Percentiles rank a stretch among this genome's conserved stretches.
Conservation (phyloP, 73 alveolate species). For the Tetrahymena malaccensis region DNA sequence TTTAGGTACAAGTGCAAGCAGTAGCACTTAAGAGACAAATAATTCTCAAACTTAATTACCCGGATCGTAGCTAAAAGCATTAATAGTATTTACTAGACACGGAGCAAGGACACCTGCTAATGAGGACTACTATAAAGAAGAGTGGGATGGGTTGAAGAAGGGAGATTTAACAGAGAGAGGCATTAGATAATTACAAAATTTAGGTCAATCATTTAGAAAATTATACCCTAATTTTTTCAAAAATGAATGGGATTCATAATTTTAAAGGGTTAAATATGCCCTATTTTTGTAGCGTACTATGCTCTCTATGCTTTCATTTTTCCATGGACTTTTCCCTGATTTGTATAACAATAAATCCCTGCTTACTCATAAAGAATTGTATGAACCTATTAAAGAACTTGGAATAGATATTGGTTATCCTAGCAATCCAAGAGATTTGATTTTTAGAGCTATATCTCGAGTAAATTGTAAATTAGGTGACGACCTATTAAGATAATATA, state of each 20-base stretch:
- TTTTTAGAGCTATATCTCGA: not conserved
- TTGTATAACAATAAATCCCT: not conserved
- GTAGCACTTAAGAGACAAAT: not conserved
- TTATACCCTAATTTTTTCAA: not conserved
- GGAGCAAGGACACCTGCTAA: not conserved
- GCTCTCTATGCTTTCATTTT: not conserved
- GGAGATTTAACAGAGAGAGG: not conserved
- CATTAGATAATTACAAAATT: not conserved
- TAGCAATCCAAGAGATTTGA: not conserved
- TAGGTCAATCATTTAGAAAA: not conserved
- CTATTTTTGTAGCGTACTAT: not conserved
- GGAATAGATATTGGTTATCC: not conserved
- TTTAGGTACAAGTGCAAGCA: not conserved
- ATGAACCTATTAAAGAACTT: not conserved
- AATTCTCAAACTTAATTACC: not conserved
- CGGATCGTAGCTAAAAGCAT: not conserved
- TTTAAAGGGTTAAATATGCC: not conserved
- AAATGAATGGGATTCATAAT: not conserved
- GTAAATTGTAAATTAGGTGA: not conserved
- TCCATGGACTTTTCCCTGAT: not conserved
- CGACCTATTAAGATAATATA: not conserved
- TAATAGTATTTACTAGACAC: not conserved
- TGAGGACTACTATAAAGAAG: not conserved
- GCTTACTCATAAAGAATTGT: not conserved
- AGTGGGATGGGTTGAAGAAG: not conserved